Percentiles rank a stretch among this genome's conserved stretches.
phyloP scores from a whole-genome alignment of 2,329 filamentous ascomycete species.

The Aquanectria penicillioides region DNA sequence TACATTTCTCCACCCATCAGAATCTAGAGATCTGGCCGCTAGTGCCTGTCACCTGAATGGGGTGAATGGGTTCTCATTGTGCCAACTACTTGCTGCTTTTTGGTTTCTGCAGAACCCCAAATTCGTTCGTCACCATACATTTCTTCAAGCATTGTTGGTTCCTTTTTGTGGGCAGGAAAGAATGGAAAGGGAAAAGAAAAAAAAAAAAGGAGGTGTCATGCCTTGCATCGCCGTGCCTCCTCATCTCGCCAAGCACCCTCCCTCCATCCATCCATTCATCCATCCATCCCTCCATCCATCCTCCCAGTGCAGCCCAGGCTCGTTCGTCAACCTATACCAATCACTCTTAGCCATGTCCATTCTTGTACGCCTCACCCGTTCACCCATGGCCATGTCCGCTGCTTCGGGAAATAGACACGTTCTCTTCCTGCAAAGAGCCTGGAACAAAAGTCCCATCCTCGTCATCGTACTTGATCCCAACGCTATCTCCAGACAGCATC shows the following conservation, averaged over 20 bases:
- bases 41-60: background rate
- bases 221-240: background rate
- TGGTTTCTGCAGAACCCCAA: too few species aligned
- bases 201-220: background rate
- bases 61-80: too few species aligned
- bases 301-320: background rate
- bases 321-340: background rate
- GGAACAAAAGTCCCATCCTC: background rate
- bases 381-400: too few species aligned
- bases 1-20: slow-evolving; percentile 27
- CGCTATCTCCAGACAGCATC: background rate
- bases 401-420: background rate
- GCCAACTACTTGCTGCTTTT: too few species aligned
- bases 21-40: slow-evolving; percentile 11
- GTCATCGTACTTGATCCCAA: background rate
- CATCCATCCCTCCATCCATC: background rate
- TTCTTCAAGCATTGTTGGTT: background rate
- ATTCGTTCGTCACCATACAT: background rate
- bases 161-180: background rate
- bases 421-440: background rate
- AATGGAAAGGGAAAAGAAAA: too few species aligned
- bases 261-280: background rate
- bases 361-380: too few species aligned
- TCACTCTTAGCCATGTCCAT: background rate
- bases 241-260: background rate